Evolutionary conservation across 768 basidiomycete genomes (phyloP), one percentile per base, ranked within the genome.

Genomic region (Suillus alpinus): DNA sequence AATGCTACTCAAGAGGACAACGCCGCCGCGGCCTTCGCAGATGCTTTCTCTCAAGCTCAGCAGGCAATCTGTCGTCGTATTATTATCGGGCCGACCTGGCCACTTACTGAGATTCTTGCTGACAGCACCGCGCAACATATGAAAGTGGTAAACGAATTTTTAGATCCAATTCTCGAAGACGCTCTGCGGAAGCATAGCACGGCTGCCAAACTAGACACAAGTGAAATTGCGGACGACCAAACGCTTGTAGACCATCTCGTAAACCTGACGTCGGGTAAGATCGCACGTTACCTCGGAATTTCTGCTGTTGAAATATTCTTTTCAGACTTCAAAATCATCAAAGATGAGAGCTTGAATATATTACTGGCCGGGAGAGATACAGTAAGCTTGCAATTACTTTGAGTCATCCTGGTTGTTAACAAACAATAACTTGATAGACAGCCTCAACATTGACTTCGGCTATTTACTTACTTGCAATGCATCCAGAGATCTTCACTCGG

Each of bases 331-430:
- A 71, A 67, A 26, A 56, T 78, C 23, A 57, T 82, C 26, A 76
- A 72, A 57, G 80, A 80, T 57, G 76, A 80, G 60, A 76, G 73
- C 8, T 60, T 80, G 58, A 80, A 77, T 44, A 74, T 82, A 51
- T 62, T 82, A 39, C 68, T 82, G 9, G 81, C 81, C 31, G 78
- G 78, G 12, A 65, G 80, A 18, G 81, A 80, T 61, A 78, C 79
- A 23, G 78, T 78, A 49, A 62, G 69, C 65, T 14, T 6, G 2
- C 26, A 4, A 7, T 37, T 36, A 2, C 31, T 43, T 16, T 37
- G n/a, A 18, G 26, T 46, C n/a, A 23, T n/a, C 8, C 39, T 9
- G 2, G 8, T 47, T 0, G 7, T 40, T 43, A 37, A 18, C 26
- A 8, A n/a, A 20, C 16, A n/a, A 50, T 39, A 14, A 32, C 14